Evolutionary conservation across 1,284 basidiomycete species (phyloP), one percentile per base, ranked within the genome.

Genomic region (Meripilus lineatus): DNA sequence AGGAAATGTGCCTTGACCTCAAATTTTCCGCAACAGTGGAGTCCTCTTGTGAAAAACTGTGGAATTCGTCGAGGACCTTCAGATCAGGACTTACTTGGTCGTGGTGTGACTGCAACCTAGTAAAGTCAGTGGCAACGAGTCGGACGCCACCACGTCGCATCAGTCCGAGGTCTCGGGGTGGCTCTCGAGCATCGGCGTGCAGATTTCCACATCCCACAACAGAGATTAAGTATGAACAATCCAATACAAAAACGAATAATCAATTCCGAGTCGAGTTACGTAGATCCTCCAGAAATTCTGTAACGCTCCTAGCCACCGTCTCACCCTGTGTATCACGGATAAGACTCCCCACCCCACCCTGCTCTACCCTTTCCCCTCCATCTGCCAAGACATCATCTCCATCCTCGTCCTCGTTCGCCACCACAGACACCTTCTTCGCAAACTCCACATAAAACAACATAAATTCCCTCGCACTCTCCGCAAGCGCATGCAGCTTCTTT

Each of bases 401-500:
- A 14, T 63, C 49, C 15, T 32, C 58, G 1, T 48, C 58, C 17
- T 58, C 59, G 20, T 55, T 60, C 23, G 50, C 58, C 14, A 49
- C 55, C 3, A 53, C 46, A 3, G 60, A 55, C 18, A 64, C 56
- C 43, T 58, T 58, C 46, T 55, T 52, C 32, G 64, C 58, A 38
- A 67, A 58, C 32, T 68, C 61, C 10, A 56, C 63, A 57, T 82
- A 84, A 48, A 84, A 72, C 32, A 66, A 64, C 23, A 72, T 70
- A 58, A 86, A 84, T 38, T 79, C 74, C 32, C 62, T 66, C 8
- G 79, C 80, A 48, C 79, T 71, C 6, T 69, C 68, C 10, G 75
- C 62, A 4, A 86, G 62, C n/a, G 59, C 62, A 11, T 58, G 58
- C 3, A 83, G 59, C 52, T 70, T 75, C 22, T 64, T 56, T 11